Evolutionary conservation across 495 filamentous ascomycete species (phyloP).

Genomic region (Astrothelium macrocarpum): DNA sequence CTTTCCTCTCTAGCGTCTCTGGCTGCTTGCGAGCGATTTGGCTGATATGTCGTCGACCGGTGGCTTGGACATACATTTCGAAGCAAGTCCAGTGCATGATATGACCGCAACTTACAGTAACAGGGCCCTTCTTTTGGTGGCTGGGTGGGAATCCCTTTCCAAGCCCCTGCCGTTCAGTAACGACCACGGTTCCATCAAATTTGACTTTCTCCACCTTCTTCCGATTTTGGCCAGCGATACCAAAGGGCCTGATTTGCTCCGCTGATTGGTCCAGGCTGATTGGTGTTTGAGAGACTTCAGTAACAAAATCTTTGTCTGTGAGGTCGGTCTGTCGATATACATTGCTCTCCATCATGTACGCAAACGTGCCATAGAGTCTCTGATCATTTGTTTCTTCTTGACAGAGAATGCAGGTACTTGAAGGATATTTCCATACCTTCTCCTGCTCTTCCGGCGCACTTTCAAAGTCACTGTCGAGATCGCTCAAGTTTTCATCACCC

Average conservation of each 20-base stretch:
- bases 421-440: constrained; percentile 87
- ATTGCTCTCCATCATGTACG: constrained; percentile 74
- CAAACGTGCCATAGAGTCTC: constrained; percentile 84
- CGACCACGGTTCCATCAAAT: constrained; percentile 56
- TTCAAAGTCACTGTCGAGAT: constrained; percentile 62
- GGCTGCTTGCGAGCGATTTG: constrained; percentile 92
- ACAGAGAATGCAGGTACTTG: constrained; percentile 88
- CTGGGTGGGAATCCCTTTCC: constrained; percentile 74
- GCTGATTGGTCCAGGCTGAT: constrained; percentile 73
- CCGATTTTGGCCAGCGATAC: constrained; percentile 78
- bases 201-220: constrained; percentile 64
- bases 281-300: constrained; percentile 70
- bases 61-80: constrained; percentile 76
- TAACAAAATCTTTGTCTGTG: constrained; percentile 69
- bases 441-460: constrained; percentile 44
- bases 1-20: constrained; percentile 61
- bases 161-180: constrained; percentile 67
- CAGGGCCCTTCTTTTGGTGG: constrained; percentile 60
- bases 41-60: constrained; percentile 68
- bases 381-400: constrained; percentile 92
- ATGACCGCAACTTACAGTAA: constrained; percentile 87
- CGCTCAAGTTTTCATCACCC: constrained; percentile 59
- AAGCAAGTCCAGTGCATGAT: constrained; percentile 99
- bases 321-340: constrained; percentile 81
- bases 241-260: constrained; percentile 74